Conservation (phyloP, 345 rosid species). For the Clausena lansium region DNA sequence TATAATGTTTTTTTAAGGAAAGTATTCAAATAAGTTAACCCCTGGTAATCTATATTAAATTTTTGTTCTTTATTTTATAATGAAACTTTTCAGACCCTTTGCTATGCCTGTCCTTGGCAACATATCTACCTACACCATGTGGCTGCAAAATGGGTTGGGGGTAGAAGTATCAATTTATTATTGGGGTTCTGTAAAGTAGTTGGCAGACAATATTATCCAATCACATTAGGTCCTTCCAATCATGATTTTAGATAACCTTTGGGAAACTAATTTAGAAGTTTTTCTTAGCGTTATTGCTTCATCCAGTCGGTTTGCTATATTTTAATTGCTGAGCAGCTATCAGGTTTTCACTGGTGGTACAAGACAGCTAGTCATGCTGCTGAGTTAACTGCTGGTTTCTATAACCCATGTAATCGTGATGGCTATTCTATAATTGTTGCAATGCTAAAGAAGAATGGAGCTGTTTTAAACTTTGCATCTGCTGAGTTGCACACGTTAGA, state of each 20-base stretch:
- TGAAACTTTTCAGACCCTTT: not conserved
- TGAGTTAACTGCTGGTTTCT: constrained; percentile 87
- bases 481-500: constrained; percentile 51
- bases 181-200: not conserved
- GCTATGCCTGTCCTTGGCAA: not conserved
- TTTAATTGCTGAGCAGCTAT: constrained; percentile 71
- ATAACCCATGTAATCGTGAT: constrained; percentile 88
- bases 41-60: not conserved
- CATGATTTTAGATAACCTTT: not conserved
- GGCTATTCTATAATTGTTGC: constrained; percentile 77
- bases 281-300: constrained; percentile 13
- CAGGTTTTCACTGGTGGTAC: constrained; percentile 97
- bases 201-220: not conserved
- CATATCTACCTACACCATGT: not conserved
- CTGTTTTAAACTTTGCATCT: constrained; percentile 64
- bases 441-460: constrained; percentile 71
- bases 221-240: not conserved
- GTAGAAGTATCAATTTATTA: not conserved
- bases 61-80: not conserved
- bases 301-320: constrained; percentile 29
- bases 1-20: not conserved
- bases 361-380: constrained; percentile 97
- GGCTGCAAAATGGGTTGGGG: not conserved
- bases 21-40: not conserved
- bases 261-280: constrained; percentile 5